A percentile compares a stretch with the other conserved stretches of the same genome.
These are phyloP conservation scores for Arthroderma uncinatum DNA, from an alignment of 2,329 filamentous ascomycete species.

Conservation along the genomic window DNA sequence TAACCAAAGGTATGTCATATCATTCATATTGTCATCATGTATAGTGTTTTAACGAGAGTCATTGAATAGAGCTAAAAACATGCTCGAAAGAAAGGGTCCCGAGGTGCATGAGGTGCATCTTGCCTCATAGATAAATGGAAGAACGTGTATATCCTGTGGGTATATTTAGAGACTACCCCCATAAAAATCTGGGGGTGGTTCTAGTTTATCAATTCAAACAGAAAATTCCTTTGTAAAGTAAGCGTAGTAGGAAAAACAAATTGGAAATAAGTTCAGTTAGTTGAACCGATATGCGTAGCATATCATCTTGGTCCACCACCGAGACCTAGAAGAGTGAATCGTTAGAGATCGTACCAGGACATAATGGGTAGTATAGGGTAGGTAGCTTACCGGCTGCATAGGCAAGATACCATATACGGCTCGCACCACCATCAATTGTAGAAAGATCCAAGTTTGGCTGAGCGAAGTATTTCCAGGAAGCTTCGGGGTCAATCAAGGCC, in stretches of 20 bases:
- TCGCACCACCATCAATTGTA: constrained; percentile 66
- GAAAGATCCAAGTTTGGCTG: constrained; percentile 51
- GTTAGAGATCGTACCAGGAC: not conserved
- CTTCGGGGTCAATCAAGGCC: constrained; percentile 59
- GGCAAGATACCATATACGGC: constrained; percentile 73
- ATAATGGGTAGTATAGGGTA: not conserved
- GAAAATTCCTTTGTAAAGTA: not conserved
- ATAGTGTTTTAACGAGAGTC: not conserved
- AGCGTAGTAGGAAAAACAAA: not conserved
- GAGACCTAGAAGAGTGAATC: constrained; percentile 12
- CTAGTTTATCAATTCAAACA: not conserved
- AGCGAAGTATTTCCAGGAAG: constrained; percentile 66
- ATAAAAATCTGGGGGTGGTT: not conserved
- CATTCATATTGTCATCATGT: not conserved
- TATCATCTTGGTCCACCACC: constrained; percentile 12
- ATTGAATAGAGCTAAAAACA: not conserved
- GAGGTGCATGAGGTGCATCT: not conserved
- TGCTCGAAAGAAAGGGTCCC: not conserved
- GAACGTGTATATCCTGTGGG: not conserved
- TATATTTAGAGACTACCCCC: not conserved
- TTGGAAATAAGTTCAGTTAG: not conserved
- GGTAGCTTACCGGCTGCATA: constrained; percentile 54
- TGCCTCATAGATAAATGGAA: not conserved
- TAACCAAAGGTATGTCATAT: not conserved
- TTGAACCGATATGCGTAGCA: not conserved